Conservation (phyloP, 805 yeast species). For the Ogataea haglerorum region DNA sequence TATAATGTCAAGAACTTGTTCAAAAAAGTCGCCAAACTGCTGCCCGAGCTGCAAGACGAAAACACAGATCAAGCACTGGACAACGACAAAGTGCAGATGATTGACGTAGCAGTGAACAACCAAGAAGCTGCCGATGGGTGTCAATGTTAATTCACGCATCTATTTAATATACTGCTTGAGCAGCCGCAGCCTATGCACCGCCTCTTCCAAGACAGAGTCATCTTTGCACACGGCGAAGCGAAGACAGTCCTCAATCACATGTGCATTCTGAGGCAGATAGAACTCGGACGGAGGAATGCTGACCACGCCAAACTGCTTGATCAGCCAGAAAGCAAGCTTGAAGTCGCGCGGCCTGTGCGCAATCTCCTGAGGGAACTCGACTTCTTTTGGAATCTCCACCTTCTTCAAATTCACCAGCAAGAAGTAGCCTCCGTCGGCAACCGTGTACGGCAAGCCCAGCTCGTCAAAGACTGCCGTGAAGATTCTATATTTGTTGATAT, state of each 20-base stretch:
- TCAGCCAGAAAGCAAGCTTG: conserved; percentile 87
- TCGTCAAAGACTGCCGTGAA: conserved; percentile 81
- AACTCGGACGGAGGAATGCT: conserved; percentile 98
- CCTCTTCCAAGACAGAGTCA: conserved; percentile 73
- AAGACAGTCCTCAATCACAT: conserved; percentile 76
- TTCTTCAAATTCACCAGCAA: conserved; percentile 83
- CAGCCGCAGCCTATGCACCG: conserved; percentile 69
- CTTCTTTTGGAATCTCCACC: conserved; percentile 69
- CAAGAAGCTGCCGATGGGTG: conserved; percentile 35
- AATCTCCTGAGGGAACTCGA: conserved; percentile 65
- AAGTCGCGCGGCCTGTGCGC: conserved; percentile 75
- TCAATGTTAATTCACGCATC: conserved; percentile 32
- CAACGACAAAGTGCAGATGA: conserved; percentile 36
- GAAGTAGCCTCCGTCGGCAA: conserved; percentile 92
- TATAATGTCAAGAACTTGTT: conserved; percentile 88
- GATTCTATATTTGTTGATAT: conserved; percentile 66
- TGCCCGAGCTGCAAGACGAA: conserved; percentile 67
- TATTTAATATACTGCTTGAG: conserved; percentile 57
- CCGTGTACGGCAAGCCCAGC: conserved; percentile 82
- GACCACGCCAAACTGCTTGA: conserved; percentile 89
- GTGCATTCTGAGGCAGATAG: conserved; percentile 64
- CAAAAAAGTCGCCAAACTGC: conserved; percentile 83
- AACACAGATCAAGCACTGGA: conserved; percentile 24
- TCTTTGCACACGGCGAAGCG: conserved; percentile 97
- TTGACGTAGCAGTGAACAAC: conserved; percentile 40